Base-by-base conservation (phyloP, 2,329 filamentous ascomycete genomes). In the Pyrenophora seminiperda region DNA sequence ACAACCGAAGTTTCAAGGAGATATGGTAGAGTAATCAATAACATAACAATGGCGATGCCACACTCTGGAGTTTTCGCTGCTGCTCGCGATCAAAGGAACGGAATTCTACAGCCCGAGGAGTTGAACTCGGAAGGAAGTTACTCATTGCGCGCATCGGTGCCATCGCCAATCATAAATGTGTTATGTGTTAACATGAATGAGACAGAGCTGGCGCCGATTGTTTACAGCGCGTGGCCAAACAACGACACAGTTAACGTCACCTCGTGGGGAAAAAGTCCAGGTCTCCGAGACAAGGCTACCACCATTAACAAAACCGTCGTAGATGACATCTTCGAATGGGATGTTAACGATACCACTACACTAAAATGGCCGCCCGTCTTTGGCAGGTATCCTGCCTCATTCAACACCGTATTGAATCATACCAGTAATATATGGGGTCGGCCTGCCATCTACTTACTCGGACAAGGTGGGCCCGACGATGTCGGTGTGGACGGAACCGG, bases 21-120 rank as follows among this genome's bases (percentile, higher is more conserved):
- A 9, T 68, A 82, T 44, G 73, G 76, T 0, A 78, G 88, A 19
- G 78, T 88, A 30, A 76, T 93, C 61, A 89, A 91, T 66, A 91
- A 92, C 56, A 83, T 91, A 19, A 89, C 87, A 0, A 78, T 92
- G 58, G 88, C 88, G 0, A 87, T 92, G 81, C 90, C 90, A 0
- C 90, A 94, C 61, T 78, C 85, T 0, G 84, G 86, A 0, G 79
- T 94, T 0, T 84, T 88, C 27, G 72, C 77, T 10, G 89, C 89
- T 0, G 85, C 87, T 0, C 81, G 77, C 7, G 77, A 87, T 57
- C 72, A 77, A 0, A 67, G 73, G 7, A 93, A 93, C 61, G 68
- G 74, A 0, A 89, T 94, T 22, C 71, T 89, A 7, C 89, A 93
- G 60, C 89, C 90, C 0, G 70, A 71, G 41, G 76, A 80, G 18